These are phyloP conservation scores for Solanum stenotomum DNA, from an alignment of 257 asterid species.

Conservation along the genomic window DNA sequence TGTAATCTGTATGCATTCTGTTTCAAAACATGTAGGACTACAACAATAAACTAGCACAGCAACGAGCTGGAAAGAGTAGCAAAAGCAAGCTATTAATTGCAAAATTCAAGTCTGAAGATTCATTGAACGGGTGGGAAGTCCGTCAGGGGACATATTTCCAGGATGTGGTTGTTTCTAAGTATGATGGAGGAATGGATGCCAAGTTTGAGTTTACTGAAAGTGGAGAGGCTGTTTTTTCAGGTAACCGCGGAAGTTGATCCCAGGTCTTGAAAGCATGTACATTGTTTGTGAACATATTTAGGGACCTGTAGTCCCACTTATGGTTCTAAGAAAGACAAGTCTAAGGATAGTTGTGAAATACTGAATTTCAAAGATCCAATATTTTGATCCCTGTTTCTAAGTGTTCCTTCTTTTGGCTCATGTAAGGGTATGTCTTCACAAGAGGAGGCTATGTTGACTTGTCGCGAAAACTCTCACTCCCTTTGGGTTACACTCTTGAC, in stretches of 20 bases:
- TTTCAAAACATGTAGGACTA: slow-evolving; percentile 45
- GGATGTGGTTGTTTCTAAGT: slow-evolving; percentile 65
- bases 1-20: not conserved
- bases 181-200: slow-evolving; percentile 97
- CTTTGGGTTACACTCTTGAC: slow-evolving; percentile 88
- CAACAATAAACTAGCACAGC: slow-evolving; percentile 83
- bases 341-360: not conserved
- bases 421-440: slow-evolving; percentile 74
- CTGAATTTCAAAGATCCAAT: not conserved
- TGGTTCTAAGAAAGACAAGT: not conserved
- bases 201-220: slow-evolving; percentile 66
- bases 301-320: not conserved
- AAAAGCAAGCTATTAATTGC: slow-evolving; percentile 88
- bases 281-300: not conserved
- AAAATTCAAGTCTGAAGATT: slow-evolving; percentile 75
- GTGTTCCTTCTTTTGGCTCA: not conserved
- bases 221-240: slow-evolving; percentile 71
- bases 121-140: slow-evolving; percentile 86
- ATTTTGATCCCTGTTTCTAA: not conserved
- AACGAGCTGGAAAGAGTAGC: slow-evolving; percentile 98
- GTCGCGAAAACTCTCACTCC: slow-evolving; percentile 64
- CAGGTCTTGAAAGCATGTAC: not conserved
- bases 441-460: slow-evolving; percentile 91
- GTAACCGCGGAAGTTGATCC: slow-evolving; percentile 24
- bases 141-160: slow-evolving; percentile 87